These are phyloP conservation scores for Rhizopus delemar DNA, from an alignment of 371 early-diverging fungal species.

Conservation along the genomic window DNA sequence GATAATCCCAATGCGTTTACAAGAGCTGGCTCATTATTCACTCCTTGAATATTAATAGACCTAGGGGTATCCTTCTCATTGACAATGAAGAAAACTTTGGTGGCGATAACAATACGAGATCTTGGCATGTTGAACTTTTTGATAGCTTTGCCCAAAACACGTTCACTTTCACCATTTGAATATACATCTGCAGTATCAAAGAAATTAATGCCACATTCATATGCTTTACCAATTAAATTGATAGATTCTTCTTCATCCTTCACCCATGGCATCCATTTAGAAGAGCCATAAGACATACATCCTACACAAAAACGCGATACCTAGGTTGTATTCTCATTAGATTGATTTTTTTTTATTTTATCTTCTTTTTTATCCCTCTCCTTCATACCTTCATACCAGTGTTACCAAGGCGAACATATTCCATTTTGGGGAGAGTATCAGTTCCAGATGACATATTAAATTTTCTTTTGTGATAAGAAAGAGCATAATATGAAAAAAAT, in stretches of 20 bases:
- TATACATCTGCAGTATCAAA: conserved; percentile 40
- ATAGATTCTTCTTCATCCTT: conserved; percentile 42
- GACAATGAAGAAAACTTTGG: conserved; percentile 32
- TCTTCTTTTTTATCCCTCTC: too few relatives aligned
- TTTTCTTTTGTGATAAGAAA: too few relatives aligned
- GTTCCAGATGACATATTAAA: too few relatives aligned
- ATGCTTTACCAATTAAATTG: conserved; percentile 43
- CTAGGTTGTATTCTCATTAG: not conserved
- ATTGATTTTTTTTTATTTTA: conserved; percentile 1
- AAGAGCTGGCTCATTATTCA: not conserved
- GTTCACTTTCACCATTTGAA: conserved; percentile 41
- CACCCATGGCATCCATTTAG: conserved; percentile 35
- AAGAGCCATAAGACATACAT: conserved; percentile 45
- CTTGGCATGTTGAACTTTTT: conserved; percentile 39
- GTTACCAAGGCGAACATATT: conserved; percentile 27
- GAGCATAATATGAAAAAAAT: too few relatives aligned
- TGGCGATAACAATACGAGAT: conserved; percentile 40
- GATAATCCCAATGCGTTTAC: conserved; percentile 47
- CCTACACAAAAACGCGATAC: conserved; percentile 36
- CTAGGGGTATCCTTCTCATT: not conserved
- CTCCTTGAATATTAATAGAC: too few relatives aligned
- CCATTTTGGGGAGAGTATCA: conserved; percentile 13
- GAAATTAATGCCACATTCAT: conserved; percentile 50
- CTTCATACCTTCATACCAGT: conserved; percentile 15
- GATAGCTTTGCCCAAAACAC: conserved; percentile 40